Evolutionary conservation across 2,329 filamentous ascomycete species (phyloP).

Genomic region (Pestalotiopsis fici): DNA sequence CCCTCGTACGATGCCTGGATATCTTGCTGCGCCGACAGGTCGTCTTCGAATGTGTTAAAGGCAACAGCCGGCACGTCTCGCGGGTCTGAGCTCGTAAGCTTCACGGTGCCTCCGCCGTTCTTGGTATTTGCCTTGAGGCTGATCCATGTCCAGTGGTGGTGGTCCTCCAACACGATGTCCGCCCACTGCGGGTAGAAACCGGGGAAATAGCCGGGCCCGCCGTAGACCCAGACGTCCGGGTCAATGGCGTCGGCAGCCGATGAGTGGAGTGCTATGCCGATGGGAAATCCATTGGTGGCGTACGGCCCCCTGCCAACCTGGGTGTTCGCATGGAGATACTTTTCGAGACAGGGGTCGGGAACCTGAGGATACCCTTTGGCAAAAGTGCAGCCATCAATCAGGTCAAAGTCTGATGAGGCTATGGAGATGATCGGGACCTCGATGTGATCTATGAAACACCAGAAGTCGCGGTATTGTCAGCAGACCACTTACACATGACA

Average conservation of each 20-base stretch:
- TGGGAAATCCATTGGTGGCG: slow-evolving; percentile 52
- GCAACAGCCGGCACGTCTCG: neutral
- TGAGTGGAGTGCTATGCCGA: slow-evolving; percentile 28
- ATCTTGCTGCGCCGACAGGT: neutral
- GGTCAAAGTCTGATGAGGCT: slow-evolving; percentile 35
- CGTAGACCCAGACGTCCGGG: slow-evolving; percentile 1
- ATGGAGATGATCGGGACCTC: slow-evolving; percentile 47
- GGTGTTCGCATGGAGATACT: slow-evolving; percentile 30
- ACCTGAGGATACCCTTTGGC: slow-evolving; percentile 32
- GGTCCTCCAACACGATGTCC: neutral
- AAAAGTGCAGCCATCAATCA: slow-evolving; percentile 35
- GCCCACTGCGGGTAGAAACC: slow-evolving; percentile 6
- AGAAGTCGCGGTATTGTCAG: no score
- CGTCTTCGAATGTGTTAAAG: slow-evolving; percentile 1
- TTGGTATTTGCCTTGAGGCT: neutral
- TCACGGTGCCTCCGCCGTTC: slow-evolving; percentile 1
- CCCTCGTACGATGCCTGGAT: neutral
- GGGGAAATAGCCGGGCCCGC: neutral
- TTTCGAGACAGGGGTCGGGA: slow-evolving; percentile 36
- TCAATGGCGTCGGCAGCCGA: neutral
- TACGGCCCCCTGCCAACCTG: slow-evolving; percentile 31
- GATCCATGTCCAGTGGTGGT: slow-evolving; percentile 1
- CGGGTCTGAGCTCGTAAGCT: neutral
- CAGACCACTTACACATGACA: no score
- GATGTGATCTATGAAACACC: slow-evolving; percentile 48